phyloP scores from a whole-genome alignment of 2,329 filamentous ascomycete species.

The Trichoderma arundinaceum region DNA sequence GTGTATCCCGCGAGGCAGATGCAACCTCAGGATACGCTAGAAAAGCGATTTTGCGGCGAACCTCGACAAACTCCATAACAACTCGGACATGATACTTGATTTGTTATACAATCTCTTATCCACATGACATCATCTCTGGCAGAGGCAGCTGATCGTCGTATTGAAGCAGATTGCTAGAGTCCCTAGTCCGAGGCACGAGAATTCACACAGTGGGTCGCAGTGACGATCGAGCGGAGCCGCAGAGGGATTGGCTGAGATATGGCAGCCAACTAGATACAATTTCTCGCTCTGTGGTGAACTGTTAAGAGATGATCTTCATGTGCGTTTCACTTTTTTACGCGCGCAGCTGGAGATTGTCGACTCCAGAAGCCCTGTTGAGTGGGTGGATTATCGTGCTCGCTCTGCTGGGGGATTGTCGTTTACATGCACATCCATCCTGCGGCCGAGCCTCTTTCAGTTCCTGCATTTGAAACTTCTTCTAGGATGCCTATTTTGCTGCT shows the following conservation, averaged over 20 bases:
- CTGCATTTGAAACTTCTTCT: background rate
- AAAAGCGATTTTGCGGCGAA: too few relatives aligned
- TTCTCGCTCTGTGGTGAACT: background rate
- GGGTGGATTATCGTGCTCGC: too few relatives aligned
- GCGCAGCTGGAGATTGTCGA: conserved; percentile 12
- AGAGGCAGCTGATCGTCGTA: background rate
- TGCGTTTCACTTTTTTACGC: conserved; percentile 13
- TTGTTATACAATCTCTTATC: conserved; percentile 4
- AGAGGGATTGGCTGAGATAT: background rate
- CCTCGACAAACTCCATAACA: too few relatives aligned
- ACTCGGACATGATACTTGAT: conserved; percentile 16
- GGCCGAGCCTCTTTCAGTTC: too few relatives aligned
- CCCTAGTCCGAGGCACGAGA: background rate
- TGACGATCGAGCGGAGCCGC: conserved; percentile 23
- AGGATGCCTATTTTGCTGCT: background rate
- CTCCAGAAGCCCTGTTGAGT: background rate
- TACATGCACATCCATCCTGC: too few relatives aligned
- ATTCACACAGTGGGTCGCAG: conserved; percentile 8
- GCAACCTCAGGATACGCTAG: too few relatives aligned
- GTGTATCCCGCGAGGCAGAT: background rate
- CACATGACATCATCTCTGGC: conserved; percentile 27
- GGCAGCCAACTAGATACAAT: conserved; percentile 2
- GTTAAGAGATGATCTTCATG: conserved; percentile 11
- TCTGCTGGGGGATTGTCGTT: background rate
- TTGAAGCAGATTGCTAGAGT: conserved; percentile 20